Evolutionary conservation across 164 flowering plant genomes (phyloP).

Genomic region (Tetracentron sinense): DNA sequence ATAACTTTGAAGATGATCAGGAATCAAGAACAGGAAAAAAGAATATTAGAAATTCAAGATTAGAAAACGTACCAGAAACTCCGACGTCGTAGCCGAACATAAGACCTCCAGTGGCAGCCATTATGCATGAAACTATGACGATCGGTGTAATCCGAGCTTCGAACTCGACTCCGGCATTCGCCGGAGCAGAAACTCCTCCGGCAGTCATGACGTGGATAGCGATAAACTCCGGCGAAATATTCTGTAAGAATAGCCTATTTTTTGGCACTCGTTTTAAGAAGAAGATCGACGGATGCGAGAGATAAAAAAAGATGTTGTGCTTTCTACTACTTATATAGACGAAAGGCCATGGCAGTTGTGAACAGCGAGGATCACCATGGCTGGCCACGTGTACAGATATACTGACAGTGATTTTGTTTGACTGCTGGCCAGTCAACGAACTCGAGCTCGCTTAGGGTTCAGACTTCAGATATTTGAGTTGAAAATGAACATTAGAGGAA

Average conservation of each 20-base stretch:
- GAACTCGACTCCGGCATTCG: constrained; percentile 45
- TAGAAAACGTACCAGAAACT: constrained; percentile 58
- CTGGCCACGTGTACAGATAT: neutral
- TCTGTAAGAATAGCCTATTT: too few species aligned
- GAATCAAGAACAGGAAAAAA: neutral
- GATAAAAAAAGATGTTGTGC: neutral
- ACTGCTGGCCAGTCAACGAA: neutral
- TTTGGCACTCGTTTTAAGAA: too few species aligned
- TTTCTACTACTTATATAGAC: neutral
- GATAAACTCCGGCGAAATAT: neutral
- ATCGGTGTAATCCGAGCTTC: constrained; percentile 90
- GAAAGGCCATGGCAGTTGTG: neutral
- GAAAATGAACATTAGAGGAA: too few species aligned
- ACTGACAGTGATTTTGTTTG: neutral
- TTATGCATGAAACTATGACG: constrained; percentile 86
- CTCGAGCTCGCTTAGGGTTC: neutral
- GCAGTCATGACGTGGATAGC: constrained; percentile 20
- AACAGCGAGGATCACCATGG: neutral
- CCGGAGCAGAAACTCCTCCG: constrained; percentile 58
- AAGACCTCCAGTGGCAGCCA: constrained; percentile 97
- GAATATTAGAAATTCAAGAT: neutral
- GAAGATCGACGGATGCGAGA: neutral
- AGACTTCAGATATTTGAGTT: too few species aligned
- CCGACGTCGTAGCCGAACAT: constrained; percentile 99
- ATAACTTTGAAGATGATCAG: neutral